Conservation (phyloP, 306 rosid genomes). For the Gastrolobium bilobum region DNA sequence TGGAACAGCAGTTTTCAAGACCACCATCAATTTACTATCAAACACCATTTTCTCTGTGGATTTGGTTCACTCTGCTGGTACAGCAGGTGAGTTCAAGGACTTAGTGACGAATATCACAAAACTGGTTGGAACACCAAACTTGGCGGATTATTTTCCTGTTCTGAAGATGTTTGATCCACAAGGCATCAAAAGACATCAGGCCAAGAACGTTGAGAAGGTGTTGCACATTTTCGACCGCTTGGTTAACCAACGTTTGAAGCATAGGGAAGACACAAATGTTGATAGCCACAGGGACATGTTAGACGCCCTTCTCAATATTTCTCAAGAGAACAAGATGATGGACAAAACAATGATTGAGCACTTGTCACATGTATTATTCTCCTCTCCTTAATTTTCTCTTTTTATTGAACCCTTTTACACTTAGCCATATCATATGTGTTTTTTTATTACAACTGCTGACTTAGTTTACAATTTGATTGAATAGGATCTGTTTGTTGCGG, state of each 20-base stretch:
- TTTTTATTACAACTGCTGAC: neutral
- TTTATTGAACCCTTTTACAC: too few relatives aligned
- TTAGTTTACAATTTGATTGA: neutral
- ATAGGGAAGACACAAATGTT: neutral
- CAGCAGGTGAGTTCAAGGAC: neutral
- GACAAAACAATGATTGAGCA: neutral
- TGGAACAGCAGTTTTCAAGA: neutral
- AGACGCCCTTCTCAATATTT: neutral
- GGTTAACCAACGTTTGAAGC: neutral
- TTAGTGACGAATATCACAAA: neutral
- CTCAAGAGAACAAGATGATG: neutral
- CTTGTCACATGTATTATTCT: too few relatives aligned
- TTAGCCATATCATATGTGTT: too few relatives aligned
- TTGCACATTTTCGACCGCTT: neutral
- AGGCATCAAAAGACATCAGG: neutral
- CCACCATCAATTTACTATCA: neutral
- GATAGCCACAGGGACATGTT: neutral
- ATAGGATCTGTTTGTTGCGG: neutral
- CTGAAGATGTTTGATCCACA: neutral
- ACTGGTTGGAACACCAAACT: conserved; percentile 3
- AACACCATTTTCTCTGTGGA: neutral
- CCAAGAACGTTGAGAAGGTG: neutral
- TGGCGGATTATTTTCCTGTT: neutral
- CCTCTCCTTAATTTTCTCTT: too few relatives aligned
- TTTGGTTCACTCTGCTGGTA: neutral